Evolutionary conservation across 192 early-diverging fungal species (phyloP).

Genomic region (Chytriomyces confervae): DNA sequence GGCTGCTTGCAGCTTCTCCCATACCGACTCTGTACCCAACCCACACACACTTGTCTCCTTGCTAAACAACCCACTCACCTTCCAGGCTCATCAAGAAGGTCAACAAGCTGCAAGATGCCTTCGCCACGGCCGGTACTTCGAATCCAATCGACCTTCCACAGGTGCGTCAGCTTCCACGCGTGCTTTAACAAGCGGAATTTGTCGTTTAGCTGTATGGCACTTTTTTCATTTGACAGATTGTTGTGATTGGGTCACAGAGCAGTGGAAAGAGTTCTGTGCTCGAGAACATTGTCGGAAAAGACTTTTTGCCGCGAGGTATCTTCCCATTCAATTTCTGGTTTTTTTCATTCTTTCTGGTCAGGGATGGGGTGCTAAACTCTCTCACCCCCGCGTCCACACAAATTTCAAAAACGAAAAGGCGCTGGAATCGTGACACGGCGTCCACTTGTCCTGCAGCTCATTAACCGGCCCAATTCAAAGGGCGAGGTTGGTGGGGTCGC

Average conservation of each 20-base stretch:
- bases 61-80: not conserved
- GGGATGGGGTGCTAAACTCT: not conserved
- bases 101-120: slow-evolving; percentile 61
- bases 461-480: slow-evolving; percentile 81
- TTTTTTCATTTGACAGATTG: slow-evolving; percentile 49
- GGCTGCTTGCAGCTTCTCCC: no score
- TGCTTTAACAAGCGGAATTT: no score
- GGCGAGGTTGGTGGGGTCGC: slow-evolving; percentile 63
- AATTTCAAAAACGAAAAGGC: slow-evolving; percentile 49
- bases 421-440: slow-evolving; percentile 97
- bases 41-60: not conserved
- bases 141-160: slow-evolving; percentile 69
- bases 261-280: slow-evolving; percentile 96
- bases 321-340: no score
- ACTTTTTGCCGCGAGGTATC: slow-evolving; percentile 91
- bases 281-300: slow-evolving; percentile 98
- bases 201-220: no score
- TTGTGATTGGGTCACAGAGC: slow-evolving; percentile 60
- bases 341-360: not conserved
- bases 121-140: slow-evolving; percentile 50
- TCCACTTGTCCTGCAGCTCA: slow-evolving; percentile 95
- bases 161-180: slow-evolving; percentile 33
- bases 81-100: slow-evolving; percentile 36
- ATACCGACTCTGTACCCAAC: not conserved
- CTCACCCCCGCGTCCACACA: not conserved